These are phyloP conservation scores for Mortierella hygrophila DNA, from an alignment of 192 early-diverging fungal genomes.

Conservation along the genomic window DNA sequence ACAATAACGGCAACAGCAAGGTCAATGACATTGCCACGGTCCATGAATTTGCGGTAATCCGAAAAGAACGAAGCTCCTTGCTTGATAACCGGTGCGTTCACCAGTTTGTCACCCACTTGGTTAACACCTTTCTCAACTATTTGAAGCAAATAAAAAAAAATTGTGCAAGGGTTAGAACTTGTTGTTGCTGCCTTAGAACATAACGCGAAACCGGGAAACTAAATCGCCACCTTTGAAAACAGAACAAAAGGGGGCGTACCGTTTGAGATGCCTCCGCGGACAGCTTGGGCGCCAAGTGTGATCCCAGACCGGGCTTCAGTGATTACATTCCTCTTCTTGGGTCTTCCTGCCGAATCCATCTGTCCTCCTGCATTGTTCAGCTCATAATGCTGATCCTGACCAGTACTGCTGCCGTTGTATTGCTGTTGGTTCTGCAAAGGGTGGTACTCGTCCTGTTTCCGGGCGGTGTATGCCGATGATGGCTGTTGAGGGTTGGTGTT, in stretches of 20 bases:
- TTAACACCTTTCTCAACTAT: constrained; percentile 40
- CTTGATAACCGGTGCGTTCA: constrained; percentile 35
- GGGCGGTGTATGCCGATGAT: constrained; percentile 5
- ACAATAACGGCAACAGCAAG: constrained; percentile 75
- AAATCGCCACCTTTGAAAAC: neutral
- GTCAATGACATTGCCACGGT: constrained; percentile 72
- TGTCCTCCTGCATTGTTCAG: neutral
- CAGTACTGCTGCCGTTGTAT: neutral
- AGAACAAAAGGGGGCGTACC: neutral
- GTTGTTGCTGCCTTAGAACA: neutral
- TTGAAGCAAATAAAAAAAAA: neutral
- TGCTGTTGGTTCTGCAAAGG: constrained; percentile 12
- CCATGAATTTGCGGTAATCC: constrained; percentile 68
- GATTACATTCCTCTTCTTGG: constrained; percentile 29
- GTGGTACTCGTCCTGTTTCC: constrained; percentile 9
- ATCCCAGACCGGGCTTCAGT: constrained; percentile 16
- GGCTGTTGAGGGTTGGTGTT: constrained; percentile 2
- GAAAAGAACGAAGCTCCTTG: constrained; percentile 57
- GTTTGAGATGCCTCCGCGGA: constrained; percentile 17
- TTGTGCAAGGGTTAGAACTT: neutral
- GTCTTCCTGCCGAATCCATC: neutral
- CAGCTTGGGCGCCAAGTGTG: constrained; percentile 16
- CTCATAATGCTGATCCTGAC: constrained; percentile 5
- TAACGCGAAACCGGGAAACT: no score
- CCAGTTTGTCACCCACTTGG: constrained; percentile 18